Conservation (phyloP, 2,329 filamentous ascomycete species). For the Cercospora zeina region DNA sequence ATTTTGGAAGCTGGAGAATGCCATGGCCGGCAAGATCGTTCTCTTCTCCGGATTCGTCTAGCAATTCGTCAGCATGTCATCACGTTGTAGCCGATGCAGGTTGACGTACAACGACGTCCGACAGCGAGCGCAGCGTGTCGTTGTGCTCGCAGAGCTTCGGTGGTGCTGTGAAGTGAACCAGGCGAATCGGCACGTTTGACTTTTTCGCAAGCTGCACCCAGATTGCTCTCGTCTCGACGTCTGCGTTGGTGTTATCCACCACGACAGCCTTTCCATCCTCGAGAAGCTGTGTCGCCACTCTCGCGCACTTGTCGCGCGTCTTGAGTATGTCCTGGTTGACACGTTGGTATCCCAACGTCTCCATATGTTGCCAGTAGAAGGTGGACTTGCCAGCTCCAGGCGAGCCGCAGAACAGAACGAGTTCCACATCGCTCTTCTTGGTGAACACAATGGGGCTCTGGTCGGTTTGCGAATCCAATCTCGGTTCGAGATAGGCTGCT, state of each 20-base stretch:
- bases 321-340: slow-evolving; percentile 91
- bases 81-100: slow-evolving; percentile 19
- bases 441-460: slow-evolving; percentile 46
- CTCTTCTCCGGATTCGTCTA: slow-evolving; percentile 82
- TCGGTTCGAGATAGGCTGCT: slow-evolving; percentile 50
- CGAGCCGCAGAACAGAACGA: slow-evolving; percentile 84
- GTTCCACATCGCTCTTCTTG: slow-evolving; percentile 66
- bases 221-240: slow-evolving; percentile 70
- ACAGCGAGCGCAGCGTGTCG: slow-evolving; percentile 74
- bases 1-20: slow-evolving; percentile 73
- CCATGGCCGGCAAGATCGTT: slow-evolving; percentile 70
- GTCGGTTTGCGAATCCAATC: slow-evolving; percentile 35
- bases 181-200: slow-evolving; percentile 72
- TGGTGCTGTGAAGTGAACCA: slow-evolving; percentile 78
- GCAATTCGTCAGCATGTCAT: slow-evolving; percentile 23
- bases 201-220: slow-evolving; percentile 77
- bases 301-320: slow-evolving; percentile 66
- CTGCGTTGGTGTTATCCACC: slow-evolving; percentile 94
- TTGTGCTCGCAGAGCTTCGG: slow-evolving; percentile 78
- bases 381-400: slow-evolving; percentile 91
- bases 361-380: slow-evolving; percentile 76
- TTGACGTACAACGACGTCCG: slow-evolving; percentile 40
- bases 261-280: slow-evolving; percentile 65
- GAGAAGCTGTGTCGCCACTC: slow-evolving; percentile 67
- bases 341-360: slow-evolving; percentile 76